Conservation (phyloP, 2,329 filamentous ascomycete genomes). For the Trichophyton mentagrophytes region DNA sequence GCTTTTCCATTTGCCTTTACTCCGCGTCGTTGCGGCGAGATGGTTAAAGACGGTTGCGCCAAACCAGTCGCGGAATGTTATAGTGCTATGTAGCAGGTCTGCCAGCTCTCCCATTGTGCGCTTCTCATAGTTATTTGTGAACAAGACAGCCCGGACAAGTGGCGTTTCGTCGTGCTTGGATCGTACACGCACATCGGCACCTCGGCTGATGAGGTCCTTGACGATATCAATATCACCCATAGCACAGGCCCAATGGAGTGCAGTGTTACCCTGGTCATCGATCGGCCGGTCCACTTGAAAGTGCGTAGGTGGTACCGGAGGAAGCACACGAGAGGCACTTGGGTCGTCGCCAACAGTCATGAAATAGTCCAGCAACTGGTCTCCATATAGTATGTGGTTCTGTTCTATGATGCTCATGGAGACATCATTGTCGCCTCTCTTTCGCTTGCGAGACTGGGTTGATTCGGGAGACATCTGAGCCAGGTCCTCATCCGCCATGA, state of each 20-base stretch:
- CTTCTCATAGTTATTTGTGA: conserved; percentile 95
- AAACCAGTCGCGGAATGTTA: conserved; percentile 64
- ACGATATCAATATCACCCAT: conserved; percentile 95
- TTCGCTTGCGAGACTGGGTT: conserved; percentile 54
- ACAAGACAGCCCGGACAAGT: conserved; percentile 85
- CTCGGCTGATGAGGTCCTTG: conserved; percentile 69
- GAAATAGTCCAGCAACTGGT: conserved; percentile 92
- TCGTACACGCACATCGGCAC: conserved; percentile 58
- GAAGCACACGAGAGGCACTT: conserved; percentile 42
- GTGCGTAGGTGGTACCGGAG: conserved; percentile 69
- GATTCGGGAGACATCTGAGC: conserved; percentile 56
- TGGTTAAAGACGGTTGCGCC: conserved; percentile 89
- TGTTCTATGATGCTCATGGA: conserved; percentile 44
- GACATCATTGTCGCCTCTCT: conserved; percentile 55
- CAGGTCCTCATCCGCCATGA: conserved; percentile 71
- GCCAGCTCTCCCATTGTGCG: conserved; percentile 77
- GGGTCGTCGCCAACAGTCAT: conserved; percentile 69
- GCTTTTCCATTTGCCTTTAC: conserved; percentile 74
- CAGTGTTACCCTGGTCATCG: conserved; percentile 82
- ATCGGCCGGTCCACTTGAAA: conserved; percentile 89
- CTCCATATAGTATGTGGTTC: conserved; percentile 80
- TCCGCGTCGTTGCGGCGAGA: conserved; percentile 75
- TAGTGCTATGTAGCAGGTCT: conserved; percentile 68
- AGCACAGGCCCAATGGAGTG: conserved; percentile 90
- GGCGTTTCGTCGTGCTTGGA: conserved; percentile 71